These are phyloP conservation scores for Zopfia rhizophila DNA, from an alignment of 2,329 filamentous ascomycete genomes.

Conservation along the genomic window DNA sequence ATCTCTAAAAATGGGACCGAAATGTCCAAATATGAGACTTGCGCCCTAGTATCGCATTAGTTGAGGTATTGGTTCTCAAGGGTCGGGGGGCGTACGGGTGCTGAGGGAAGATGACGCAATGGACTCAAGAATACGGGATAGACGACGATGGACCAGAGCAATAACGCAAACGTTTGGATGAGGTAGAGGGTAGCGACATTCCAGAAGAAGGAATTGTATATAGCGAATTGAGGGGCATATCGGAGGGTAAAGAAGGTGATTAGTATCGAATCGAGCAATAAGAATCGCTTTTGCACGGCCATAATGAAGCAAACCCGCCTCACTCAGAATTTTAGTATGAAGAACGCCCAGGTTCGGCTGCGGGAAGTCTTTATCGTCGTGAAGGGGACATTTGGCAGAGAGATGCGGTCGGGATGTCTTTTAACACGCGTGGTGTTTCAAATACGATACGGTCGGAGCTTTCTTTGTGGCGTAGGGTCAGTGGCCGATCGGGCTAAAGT, in stretches of 20 bases:
- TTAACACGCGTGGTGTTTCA: too few relatives aligned
- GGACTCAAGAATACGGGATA: constrained; percentile 70
- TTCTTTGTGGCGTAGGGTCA: too few relatives aligned
- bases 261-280: constrained; percentile 36
- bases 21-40: constrained; percentile 55
- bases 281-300: constrained; percentile 39
- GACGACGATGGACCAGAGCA: constrained; percentile 59
- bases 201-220: constrained; percentile 48
- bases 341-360: too few relatives aligned
- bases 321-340: too few relatives aligned
- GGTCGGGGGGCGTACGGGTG: constrained; percentile 57
- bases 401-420: too few relatives aligned
- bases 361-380: too few relatives aligned
- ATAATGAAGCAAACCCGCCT: constrained; percentile 29
- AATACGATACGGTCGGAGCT: too few relatives aligned
- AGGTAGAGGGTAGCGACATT: constrained; percentile 56
- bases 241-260: constrained; percentile 43
- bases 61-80: constrained; percentile 2
- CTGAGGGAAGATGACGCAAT: constrained; percentile 66
- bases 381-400: constrained; percentile 1
- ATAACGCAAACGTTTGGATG: constrained; percentile 46
- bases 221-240: constrained; percentile 43
- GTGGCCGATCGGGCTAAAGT: too few relatives aligned
- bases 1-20: constrained; percentile 52
- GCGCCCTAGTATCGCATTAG: constrained; percentile 30